These are phyloP conservation scores for Mycena epipterygia DNA, from an alignment of 768 basidiomycete genomes.

Conservation along the genomic window DNA sequence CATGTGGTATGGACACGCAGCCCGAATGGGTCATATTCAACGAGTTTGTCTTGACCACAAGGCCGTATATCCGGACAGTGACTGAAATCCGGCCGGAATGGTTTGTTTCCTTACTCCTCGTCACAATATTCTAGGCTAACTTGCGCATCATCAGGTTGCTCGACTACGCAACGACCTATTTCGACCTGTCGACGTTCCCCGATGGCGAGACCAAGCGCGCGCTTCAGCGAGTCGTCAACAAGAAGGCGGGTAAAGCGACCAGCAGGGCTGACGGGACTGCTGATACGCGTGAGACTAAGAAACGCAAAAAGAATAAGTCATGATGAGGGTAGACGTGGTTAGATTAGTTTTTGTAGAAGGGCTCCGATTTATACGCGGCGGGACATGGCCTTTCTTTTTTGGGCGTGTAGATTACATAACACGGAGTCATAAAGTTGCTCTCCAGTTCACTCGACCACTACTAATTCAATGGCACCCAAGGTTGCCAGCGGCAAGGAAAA, in stretches of 20 bases:
- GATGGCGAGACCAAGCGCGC: conserved; percentile 81
- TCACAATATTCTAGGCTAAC: conserved; percentile 10
- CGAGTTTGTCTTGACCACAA: conserved; percentile 94
- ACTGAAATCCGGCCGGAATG: conserved; percentile 91
- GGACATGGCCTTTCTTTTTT: neutral
- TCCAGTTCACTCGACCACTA: no score
- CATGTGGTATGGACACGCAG: conserved; percentile 87
- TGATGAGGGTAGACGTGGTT: conserved; percentile 1
- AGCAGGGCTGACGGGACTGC: conserved; percentile 37
- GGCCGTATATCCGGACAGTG: conserved; percentile 92
- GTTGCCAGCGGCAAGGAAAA: conserved; percentile 71
- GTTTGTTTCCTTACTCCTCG: conserved; percentile 55
- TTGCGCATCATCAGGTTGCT: conserved; percentile 62
- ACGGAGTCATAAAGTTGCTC: neutral
- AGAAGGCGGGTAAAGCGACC: conserved; percentile 63
- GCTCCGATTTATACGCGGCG: neutral
- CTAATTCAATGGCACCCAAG: conserved; percentile 78
- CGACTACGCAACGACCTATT: conserved; percentile 76
- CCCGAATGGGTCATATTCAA: conserved; percentile 96
- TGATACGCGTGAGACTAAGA: conserved; percentile 49
- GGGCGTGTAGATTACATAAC: neutral
- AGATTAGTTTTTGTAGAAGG: neutral
- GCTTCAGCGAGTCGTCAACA: conserved; percentile 66
- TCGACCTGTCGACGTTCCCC: conserved; percentile 73
- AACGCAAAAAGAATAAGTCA: conserved; percentile 46